Evolutionary conservation across 2,329 filamentous ascomycete species (phyloP).

Genomic region (Xylaria sp.): DNA sequence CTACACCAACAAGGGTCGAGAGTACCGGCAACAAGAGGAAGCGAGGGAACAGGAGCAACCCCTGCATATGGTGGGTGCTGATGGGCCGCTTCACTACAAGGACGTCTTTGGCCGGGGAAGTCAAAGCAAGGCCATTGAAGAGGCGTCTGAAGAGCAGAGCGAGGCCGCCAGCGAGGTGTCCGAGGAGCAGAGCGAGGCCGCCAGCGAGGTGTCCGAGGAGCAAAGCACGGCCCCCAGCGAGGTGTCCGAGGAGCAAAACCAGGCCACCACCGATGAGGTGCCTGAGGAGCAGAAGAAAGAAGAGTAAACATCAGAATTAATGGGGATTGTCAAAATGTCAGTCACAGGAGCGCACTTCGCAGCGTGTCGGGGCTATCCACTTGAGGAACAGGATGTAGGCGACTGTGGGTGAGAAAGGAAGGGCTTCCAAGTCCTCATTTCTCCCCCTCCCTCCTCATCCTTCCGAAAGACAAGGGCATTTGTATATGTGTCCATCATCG

Average conservation of each 20-base stretch:
- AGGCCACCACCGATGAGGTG: too few relatives aligned
- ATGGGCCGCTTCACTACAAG: slow-evolving; percentile 8
- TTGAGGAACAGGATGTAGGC: not conserved
- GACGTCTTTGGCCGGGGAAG: slow-evolving; percentile 12
- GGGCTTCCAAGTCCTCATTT: not conserved
- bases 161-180: too few relatives aligned
- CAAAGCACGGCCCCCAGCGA: too few relatives aligned
- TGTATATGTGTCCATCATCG: not conserved
- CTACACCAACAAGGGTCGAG: slow-evolving; percentile 49
- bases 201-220: too few relatives aligned
- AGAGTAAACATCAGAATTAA: not conserved
- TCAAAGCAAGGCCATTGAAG: not conserved
- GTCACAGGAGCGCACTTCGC: not conserved
- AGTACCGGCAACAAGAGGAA: slow-evolving; percentile 53
- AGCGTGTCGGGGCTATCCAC: not conserved
- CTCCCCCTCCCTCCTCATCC: not conserved
- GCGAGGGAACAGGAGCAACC: slow-evolving; percentile 43
- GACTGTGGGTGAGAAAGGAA: not conserved
- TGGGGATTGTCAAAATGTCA: not conserved
- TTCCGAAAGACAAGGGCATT: not conserved
- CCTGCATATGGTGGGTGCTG: slow-evolving; percentile 40
- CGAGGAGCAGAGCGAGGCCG: too few relatives aligned
- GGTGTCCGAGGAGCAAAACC: too few relatives aligned
- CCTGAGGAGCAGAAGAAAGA: not conserved
- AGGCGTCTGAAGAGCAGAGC: not conserved